phyloP scores from a whole-genome alignment of 2,329 filamentous ascomycete species.

The Fusarium penzigii region DNA sequence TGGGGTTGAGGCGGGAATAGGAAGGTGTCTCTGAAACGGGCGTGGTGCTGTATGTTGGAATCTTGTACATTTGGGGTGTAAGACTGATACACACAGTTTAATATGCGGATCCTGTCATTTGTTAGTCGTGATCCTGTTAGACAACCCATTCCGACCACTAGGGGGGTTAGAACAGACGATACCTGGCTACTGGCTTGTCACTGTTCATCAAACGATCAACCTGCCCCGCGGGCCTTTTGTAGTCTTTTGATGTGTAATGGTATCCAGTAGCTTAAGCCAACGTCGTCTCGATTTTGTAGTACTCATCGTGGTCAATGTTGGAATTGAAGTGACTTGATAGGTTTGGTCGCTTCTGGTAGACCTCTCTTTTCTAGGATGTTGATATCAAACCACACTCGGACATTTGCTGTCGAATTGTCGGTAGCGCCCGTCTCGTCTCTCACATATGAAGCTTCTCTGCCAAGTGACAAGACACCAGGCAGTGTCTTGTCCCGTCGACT shows the following conservation, averaged over 20 bases:
- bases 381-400: not conserved
- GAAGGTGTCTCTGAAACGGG: slow-evolving; percentile 21
- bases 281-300: not conserved
- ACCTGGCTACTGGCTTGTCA: not conserved
- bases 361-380: not conserved
- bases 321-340: not conserved
- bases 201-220: not conserved
- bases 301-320: not conserved
- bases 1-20: slow-evolving; percentile 16
- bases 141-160: too few species aligned
- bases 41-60: not conserved
- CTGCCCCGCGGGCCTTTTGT: not conserved
- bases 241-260: not conserved
- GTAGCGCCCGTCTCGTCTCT: not conserved
- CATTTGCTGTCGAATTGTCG: not conserved
- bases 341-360: not conserved
- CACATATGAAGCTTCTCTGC: not conserved
- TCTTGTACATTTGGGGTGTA: too few species aligned
- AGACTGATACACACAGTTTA: too few species aligned
- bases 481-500: not conserved
- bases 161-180: not conserved
- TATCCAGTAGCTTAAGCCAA: not conserved
- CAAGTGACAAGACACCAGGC: not conserved
- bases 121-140: too few species aligned
- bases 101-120: too few species aligned